Percentiles rank a stretch among this genome's conserved stretches.
phyloP scores from a whole-genome alignment of 2,329 filamentous ascomycete genomes.

The Fusarium sp. region DNA sequence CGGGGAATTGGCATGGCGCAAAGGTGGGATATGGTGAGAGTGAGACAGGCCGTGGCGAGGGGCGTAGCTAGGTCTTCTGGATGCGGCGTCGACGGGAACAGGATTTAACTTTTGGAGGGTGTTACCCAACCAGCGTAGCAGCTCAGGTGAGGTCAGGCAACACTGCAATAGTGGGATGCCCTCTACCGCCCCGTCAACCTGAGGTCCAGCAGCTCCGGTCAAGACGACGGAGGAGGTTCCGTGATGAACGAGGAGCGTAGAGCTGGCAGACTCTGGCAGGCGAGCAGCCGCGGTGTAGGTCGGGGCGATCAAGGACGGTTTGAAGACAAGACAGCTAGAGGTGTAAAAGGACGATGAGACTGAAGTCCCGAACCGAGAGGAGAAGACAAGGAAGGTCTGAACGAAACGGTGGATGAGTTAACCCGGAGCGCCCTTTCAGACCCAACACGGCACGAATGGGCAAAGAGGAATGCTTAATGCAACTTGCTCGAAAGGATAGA shows the following conservation, averaged over 20 bases:
- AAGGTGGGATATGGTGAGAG: conserved; percentile 30
- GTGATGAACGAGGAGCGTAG: not conserved
- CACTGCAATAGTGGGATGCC: conserved; percentile 17
- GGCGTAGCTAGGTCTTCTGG: conserved; percentile 37
- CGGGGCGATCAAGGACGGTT: conserved; percentile 4
- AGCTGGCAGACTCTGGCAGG: not conserved
- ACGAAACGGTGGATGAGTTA: conserved; percentile 5
- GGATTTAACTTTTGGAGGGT: conserved; percentile 38
- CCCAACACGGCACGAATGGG: conserved; percentile 4
- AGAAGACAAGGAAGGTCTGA: not conserved
- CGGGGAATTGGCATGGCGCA: conserved; percentile 41
- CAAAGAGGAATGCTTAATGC: conserved; percentile 23
- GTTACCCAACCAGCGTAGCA: conserved; percentile 23
- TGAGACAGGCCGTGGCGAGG: conserved; percentile 32
- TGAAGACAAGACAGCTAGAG: not conserved
- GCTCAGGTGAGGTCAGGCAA: conserved; percentile 27
- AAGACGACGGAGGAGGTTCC: not conserved
- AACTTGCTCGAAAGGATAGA: conserved; percentile 20
- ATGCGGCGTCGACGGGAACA: conserved; percentile 35
- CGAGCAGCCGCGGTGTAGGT: not conserved
- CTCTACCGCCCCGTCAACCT: not conserved
- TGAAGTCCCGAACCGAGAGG: conserved; percentile 12
- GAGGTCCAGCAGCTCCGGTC: conserved; percentile 3
- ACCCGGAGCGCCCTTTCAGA: not conserved
- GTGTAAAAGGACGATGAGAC: conserved; percentile 2